Percentiles rank a stretch among this genome's conserved stretches.
phyloP scores from a whole-genome alignment of 345 rosid species.

The Laguncularia racemosa region DNA sequence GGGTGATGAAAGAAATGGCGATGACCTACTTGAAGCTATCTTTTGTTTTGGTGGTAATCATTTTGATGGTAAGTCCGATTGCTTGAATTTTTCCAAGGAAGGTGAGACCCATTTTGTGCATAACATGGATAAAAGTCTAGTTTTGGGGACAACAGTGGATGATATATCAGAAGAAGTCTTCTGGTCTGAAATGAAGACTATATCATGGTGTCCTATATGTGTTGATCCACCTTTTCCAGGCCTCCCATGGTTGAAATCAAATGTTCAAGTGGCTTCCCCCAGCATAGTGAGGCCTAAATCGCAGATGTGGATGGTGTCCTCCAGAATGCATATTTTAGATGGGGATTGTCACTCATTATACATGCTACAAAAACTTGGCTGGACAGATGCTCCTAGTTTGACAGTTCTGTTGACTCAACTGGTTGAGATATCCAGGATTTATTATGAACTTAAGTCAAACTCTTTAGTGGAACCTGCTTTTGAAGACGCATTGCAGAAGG shows the following conservation, averaged over 20 bases:
- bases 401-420: conserved; percentile 58
- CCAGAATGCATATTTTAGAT: conserved; percentile 65
- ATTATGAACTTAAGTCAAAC: conserved; percentile 41
- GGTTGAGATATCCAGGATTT: conserved; percentile 63
- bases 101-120: conserved; percentile 21
- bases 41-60: conserved; percentile 10
- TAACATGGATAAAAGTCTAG: conserved; percentile 31
- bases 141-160: conserved; percentile 38
- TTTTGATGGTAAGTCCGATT: conserved; percentile 12
- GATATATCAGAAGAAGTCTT: conserved; percentile 67
- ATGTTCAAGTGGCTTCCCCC: conserved; percentile 56
- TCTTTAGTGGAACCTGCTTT: conserved; percentile 41
- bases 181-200: conserved; percentile 75
- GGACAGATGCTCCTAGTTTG: conserved; percentile 50
- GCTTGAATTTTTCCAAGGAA: conserved; percentile 22
- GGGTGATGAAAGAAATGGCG: conserved; percentile 24
- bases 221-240: conserved; percentile 62
- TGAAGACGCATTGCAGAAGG: conserved; percentile 50
- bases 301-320: conserved; percentile 77
- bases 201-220: conserved; percentile 82
- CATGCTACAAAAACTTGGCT: conserved; percentile 73
- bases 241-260: conserved; percentile 75
- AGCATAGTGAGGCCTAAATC: conserved; percentile 74
- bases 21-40: conserved; percentile 24
- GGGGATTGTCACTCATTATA: conserved; percentile 53